A percentile compares a stretch with the other conserved stretches of the same genome.
Evolutionary conservation across 257 asterid species (phyloP).

Genomic region (Gardenia jasminoides): DNA sequence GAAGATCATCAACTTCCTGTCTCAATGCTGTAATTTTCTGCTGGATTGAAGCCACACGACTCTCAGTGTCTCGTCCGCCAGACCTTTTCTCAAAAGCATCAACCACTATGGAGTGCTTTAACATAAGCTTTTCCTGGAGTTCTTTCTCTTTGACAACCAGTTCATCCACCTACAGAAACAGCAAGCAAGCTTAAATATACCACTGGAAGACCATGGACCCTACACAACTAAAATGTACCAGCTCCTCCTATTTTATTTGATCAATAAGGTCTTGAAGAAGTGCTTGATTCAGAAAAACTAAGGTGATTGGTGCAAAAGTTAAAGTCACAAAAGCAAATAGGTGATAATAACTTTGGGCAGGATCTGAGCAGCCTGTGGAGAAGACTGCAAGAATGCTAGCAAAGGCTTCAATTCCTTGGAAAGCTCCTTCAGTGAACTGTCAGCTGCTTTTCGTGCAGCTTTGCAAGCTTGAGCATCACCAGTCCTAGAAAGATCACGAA

Average conservation of each 20-base stretch:
- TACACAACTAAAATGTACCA: background rate
- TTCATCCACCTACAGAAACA: slow-evolving; percentile 70
- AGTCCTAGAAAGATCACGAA: slow-evolving; percentile 88
- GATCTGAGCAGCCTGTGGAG: slow-evolving; percentile 65
- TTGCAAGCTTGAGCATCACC: slow-evolving; percentile 91
- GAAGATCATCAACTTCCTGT: slow-evolving; percentile 88
- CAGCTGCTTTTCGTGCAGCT: slow-evolving; percentile 89
- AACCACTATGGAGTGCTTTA: slow-evolving; percentile 72
- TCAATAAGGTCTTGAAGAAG: background rate
- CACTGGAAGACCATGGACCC: background rate
- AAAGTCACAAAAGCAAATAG: slow-evolving; percentile 9
- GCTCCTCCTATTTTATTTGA: background rate
- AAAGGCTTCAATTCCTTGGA: slow-evolving; percentile 71
- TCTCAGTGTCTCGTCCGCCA: slow-evolving; percentile 73
- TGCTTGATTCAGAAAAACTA: background rate
- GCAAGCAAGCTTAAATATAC: background rate
- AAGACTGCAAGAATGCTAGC: slow-evolving; percentile 68
- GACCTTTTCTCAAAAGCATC: slow-evolving; percentile 86
- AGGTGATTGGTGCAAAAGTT: background rate
- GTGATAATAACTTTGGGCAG: slow-evolving; percentile 63
- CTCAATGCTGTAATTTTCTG: slow-evolving; percentile 71
- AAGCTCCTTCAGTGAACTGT: slow-evolving; percentile 67
- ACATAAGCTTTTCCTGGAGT: slow-evolving; percentile 79
- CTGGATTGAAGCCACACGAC: slow-evolving; percentile 75
- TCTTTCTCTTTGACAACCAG: slow-evolving; percentile 80